Conservation (phyloP, 2,329 filamentous ascomycete species). For the Pezicula rhizophila region DNA sequence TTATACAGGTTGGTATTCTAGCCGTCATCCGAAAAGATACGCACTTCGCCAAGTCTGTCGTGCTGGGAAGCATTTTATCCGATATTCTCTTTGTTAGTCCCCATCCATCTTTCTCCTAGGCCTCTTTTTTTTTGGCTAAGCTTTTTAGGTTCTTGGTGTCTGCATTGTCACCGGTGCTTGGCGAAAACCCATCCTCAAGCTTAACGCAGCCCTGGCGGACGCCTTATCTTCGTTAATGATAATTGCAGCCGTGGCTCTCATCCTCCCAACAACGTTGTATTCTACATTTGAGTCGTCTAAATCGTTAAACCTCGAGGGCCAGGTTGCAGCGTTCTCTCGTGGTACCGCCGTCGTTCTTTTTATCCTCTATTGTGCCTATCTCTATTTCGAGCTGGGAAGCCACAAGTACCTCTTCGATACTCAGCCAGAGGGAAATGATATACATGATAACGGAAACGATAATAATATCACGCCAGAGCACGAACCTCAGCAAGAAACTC, state of each 20-base stretch:
- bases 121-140: too few relatives aligned
- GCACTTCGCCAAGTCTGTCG: constrained; percentile 93
- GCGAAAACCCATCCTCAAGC: constrained; percentile 52
- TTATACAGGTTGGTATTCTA: constrained; percentile 82
- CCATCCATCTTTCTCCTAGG: too few relatives aligned
- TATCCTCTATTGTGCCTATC: constrained; percentile 68
- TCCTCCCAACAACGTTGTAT: constrained; percentile 63
- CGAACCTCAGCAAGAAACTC: too few relatives aligned
- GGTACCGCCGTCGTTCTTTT: constrained; percentile 71
- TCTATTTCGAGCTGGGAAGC: constrained; percentile 71
- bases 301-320: constrained; percentile 38
- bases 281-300: constrained; percentile 46
- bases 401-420: constrained; percentile 69
- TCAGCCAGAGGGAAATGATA: too few relatives aligned
- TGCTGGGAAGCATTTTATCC: constrained; percentile 92
- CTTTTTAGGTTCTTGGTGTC: constrained; percentile 74
- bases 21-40: constrained; percentile 81
- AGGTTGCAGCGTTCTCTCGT: constrained; percentile 65
- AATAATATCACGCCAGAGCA: too few relatives aligned
- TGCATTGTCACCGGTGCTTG: constrained; percentile 74
- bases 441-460: too few relatives aligned
- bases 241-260: constrained; percentile 66
- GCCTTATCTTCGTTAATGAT: constrained; percentile 71
- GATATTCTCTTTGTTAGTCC: constrained; percentile 90
- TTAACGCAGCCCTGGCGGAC: constrained; percentile 71